Conservation (phyloP, 257 asterid species). For the Petunia secreta region DNA sequence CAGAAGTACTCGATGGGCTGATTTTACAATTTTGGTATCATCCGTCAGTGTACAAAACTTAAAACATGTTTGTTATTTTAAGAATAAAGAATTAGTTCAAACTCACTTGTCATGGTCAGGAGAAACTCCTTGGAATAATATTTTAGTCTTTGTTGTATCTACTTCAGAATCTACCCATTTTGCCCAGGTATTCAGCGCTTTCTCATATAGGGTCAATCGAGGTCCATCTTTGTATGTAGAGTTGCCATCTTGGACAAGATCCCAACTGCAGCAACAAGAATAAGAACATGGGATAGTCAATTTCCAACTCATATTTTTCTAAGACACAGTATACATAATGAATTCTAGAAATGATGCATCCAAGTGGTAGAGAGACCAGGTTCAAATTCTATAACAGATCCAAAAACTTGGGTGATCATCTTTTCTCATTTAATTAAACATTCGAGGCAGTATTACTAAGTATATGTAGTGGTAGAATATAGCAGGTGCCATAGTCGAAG, state of each 20-base stretch:
- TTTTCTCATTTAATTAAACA: no score
- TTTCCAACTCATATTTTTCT: neutral
- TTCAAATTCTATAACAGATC: no score
- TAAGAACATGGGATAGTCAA: neutral
- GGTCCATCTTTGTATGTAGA: constrained; percentile 46
- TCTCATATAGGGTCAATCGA: constrained; percentile 48
- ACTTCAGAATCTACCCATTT: constrained; percentile 54
- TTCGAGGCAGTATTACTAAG: no score
- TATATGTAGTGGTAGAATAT: neutral
- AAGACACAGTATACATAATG: neutral
- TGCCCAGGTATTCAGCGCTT: constrained; percentile 58
- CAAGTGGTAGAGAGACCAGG: no score
- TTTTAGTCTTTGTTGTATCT: constrained; percentile 39
- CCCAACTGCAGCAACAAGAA: constrained; percentile 49
- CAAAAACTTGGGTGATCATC: no score
- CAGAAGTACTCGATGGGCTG: neutral
- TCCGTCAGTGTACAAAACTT: neutral
- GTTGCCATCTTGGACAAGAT: constrained; percentile 47
- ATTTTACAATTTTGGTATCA: neutral
- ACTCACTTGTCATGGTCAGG: constrained; percentile 65
- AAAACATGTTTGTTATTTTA: neutral
- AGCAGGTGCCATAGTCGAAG: neutral
- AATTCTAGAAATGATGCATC: no score
- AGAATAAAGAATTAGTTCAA: neutral
- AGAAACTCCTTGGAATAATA: constrained; percentile 66